Conservation (phyloP, 2,329 filamentous ascomycete species). For the Stylonectria norvegica region DNA sequence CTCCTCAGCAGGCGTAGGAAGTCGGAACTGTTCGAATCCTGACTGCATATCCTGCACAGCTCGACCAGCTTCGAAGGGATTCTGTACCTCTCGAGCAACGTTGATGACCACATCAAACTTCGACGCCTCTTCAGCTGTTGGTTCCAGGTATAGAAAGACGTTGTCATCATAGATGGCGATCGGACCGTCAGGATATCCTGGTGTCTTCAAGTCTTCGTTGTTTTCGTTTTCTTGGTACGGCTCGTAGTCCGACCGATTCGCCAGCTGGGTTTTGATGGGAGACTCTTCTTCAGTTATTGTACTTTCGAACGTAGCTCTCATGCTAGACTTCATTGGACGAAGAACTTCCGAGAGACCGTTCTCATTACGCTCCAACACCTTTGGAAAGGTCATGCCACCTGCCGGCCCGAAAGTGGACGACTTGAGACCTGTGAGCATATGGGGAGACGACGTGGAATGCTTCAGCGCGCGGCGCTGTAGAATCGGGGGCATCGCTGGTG, state of each 20-base stretch:
- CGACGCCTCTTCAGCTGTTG: slow-evolving; percentile 71
- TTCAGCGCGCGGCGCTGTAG: slow-evolving; percentile 61
- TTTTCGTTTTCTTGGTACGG: slow-evolving; percentile 65
- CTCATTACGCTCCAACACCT: slow-evolving; percentile 57
- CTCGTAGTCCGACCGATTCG: slow-evolving; percentile 54
- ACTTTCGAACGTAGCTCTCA: slow-evolving; percentile 36
- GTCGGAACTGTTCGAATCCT: slow-evolving; percentile 28
- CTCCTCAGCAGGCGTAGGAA: slow-evolving; percentile 32
- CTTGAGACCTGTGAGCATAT: slow-evolving; percentile 59
- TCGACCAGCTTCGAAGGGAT: slow-evolving; percentile 58
- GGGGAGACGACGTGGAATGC: slow-evolving; percentile 64
- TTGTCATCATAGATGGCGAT: slow-evolving; percentile 77
- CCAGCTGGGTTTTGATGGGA: slow-evolving; percentile 58
- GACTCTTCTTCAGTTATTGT: slow-evolving; percentile 55
- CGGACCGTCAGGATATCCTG: slow-evolving; percentile 77
- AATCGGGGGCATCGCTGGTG: slow-evolving; percentile 55
- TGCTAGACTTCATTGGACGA: slow-evolving; percentile 47
- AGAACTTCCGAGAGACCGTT: slow-evolving; percentile 57
- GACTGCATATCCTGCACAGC: slow-evolving; percentile 29
- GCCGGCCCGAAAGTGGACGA: slow-evolving; percentile 58
- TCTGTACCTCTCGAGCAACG: slow-evolving; percentile 75
- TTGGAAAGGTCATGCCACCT: slow-evolving; percentile 63
- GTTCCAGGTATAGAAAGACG: slow-evolving; percentile 77
- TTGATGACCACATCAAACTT: slow-evolving; percentile 82
- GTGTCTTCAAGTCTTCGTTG: slow-evolving; percentile 75